phyloP scores from a whole-genome alignment of 306 rosid species.

The Quercus agrifolia region DNA sequence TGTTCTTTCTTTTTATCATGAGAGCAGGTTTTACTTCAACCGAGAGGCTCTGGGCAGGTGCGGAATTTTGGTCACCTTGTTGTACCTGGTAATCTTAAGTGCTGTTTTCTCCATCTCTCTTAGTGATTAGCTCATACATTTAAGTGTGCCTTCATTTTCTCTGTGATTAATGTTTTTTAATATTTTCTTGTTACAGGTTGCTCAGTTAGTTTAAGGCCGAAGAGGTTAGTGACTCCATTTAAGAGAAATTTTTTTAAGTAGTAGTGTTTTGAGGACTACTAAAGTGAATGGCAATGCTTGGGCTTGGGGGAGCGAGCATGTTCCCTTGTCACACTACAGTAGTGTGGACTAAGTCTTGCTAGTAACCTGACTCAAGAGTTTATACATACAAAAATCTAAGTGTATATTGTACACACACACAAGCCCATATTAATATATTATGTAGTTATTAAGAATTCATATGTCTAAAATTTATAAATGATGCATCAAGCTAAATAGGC shows the following conservation, averaged over 20 bases:
- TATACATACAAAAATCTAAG: neutral
- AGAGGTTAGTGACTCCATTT: slow-evolving; percentile 48
- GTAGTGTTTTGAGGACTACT: neutral
- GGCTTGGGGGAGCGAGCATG: neutral
- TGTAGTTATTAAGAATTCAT: neutral
- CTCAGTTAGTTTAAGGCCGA: slow-evolving; percentile 31
- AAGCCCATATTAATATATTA: neutral
- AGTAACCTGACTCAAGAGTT: neutral
- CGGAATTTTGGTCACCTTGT: slow-evolving; percentile 36
- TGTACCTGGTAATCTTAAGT: slow-evolving; percentile 43
- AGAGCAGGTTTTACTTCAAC: slow-evolving; percentile 42
- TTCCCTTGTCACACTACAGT: too few species aligned
- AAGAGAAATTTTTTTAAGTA: neutral
- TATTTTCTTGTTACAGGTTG: slow-evolving; percentile 38
- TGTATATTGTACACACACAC: neutral
- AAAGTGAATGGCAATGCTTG: neutral
- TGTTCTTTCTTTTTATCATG: slow-evolving; percentile 13
- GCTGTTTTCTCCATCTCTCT: neutral
- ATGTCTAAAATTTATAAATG: neutral
- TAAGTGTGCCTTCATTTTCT: neutral
- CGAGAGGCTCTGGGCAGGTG: slow-evolving; percentile 40
- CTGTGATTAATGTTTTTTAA: slow-evolving; percentile 7
- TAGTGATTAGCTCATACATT: neutral
- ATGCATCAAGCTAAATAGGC: neutral
- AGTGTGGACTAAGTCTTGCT: too few species aligned